Evolutionary conservation across 352 stramenopile species (phyloP).

Genomic region (Phytophthora pseudosyringae): DNA sequence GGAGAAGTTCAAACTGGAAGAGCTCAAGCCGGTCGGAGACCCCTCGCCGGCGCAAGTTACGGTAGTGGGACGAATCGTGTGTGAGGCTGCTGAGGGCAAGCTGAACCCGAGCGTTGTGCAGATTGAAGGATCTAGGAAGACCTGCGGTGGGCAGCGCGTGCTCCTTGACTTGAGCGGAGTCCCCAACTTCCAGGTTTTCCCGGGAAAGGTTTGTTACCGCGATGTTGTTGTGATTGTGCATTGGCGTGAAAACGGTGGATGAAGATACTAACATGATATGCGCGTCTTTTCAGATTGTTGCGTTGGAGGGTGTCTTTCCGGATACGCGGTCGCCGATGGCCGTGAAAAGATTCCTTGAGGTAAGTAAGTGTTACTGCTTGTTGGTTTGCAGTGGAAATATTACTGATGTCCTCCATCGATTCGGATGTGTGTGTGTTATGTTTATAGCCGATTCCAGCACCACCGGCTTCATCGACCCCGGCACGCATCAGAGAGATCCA

Average conservation of each 20-base stretch:
- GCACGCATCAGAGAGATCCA: constrained; percentile 57
- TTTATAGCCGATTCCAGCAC: constrained; percentile 65
- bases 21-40: constrained; percentile 73
- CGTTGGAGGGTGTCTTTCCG: constrained; percentile 75
- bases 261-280: constrained; percentile 8
- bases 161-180: constrained; percentile 77
- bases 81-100: constrained; percentile 84
- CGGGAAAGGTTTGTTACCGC: constrained; percentile 66
- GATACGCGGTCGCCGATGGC: constrained; percentile 75
- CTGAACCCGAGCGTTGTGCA: constrained; percentile 84
- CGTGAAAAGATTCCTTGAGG: constrained; percentile 83
- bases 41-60: constrained; percentile 78
- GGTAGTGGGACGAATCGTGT: constrained; percentile 84
- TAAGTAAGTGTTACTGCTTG: constrained; percentile 42
- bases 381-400: constrained; percentile 1
- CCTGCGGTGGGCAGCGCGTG: constrained; percentile 81
- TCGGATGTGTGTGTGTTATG: neutral
- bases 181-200: constrained; percentile 80
- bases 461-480: constrained; percentile 54
- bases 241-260: neutral
- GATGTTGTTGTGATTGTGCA: neutral
- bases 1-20: constrained; percentile 61
- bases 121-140: constrained; percentile 83
- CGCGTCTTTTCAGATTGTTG: constrained; percentile 64
- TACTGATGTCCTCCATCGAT: neutral